These are phyloP conservation scores for Rhizopus sp. DNA, from an alignment of 371 early-diverging fungal species.

Conservation along the genomic window DNA sequence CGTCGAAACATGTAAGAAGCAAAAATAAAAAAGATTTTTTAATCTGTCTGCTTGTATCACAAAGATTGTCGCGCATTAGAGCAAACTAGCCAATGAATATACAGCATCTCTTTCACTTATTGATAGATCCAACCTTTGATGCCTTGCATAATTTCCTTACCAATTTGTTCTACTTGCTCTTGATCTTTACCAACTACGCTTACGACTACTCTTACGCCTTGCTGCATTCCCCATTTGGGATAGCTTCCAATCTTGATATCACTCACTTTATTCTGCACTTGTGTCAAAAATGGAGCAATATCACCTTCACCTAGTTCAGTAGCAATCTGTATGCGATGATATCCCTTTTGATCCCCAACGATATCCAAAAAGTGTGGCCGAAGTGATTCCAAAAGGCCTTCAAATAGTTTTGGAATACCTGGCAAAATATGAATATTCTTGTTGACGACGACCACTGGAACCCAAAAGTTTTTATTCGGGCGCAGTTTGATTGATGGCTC, in stretches of 20 bases:
- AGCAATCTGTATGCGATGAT: slow-evolving; percentile 56
- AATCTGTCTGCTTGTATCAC: neutral
- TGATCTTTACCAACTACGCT: slow-evolving; percentile 56
- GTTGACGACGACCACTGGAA: slow-evolving; percentile 69
- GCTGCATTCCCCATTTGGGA: slow-evolving; percentile 57
- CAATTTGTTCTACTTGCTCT: slow-evolving; percentile 25
- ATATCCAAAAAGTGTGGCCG: slow-evolving; percentile 29
- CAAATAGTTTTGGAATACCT: slow-evolving; percentile 70
- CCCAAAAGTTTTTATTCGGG: slow-evolving; percentile 60
- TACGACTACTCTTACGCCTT: slow-evolving; percentile 46
- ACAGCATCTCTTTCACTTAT: neutral
- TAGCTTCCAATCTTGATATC: slow-evolving; percentile 70
- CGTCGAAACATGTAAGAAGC: slow-evolving; percentile 1
- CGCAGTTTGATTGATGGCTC: slow-evolving; percentile 43
- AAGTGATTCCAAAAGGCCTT: slow-evolving; percentile 43
- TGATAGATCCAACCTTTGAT: slow-evolving; percentile 22
- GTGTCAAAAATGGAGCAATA: slow-evolving; percentile 55
- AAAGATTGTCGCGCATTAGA: neutral
- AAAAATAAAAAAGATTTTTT: neutral
- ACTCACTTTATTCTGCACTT: slow-evolving; percentile 40
- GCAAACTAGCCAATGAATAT: neutral
- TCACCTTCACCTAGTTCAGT: slow-evolving; percentile 57
- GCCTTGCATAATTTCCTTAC: slow-evolving; percentile 18
- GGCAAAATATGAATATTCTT: slow-evolving; percentile 74
- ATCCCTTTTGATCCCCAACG: slow-evolving; percentile 23